Evolutionary conservation across 345 rosid species (phyloP).

Genomic region (rapeseed (Brassica napus)): DNA sequence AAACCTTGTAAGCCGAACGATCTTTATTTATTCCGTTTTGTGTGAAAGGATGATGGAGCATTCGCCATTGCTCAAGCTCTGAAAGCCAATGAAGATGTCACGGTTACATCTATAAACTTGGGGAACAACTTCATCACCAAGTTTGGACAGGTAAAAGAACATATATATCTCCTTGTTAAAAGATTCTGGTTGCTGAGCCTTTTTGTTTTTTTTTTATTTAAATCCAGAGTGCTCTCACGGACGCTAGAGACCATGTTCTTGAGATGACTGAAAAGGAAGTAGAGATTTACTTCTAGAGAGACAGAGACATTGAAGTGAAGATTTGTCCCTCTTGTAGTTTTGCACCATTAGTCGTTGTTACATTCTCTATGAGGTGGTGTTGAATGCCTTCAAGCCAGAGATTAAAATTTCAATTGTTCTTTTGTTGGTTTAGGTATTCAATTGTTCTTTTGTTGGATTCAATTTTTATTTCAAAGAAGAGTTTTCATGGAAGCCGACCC

Average conservation of each 20-base stretch:
- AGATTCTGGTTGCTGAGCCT: neutral
- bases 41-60: conserved; percentile 90
- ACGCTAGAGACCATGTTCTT: conserved; percentile 87
- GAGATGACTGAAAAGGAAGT: conserved; percentile 97
- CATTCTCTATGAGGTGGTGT: conserved; percentile 3
- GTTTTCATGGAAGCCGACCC: neutral
- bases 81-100: conserved; percentile 88
- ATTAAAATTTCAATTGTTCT: neutral
- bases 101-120: conserved; percentile 72
- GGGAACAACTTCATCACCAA: conserved; percentile 88
- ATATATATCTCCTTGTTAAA: neutral
- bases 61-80: conserved; percentile 94
- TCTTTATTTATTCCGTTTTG: neutral
- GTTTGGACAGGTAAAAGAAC: conserved; percentile 81
- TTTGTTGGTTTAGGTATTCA: neutral
- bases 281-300: conserved; percentile 65
- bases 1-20: neutral
- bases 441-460: neutral
- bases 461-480: neutral
- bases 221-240: conserved; percentile 75
- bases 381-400: conserved; percentile 6
- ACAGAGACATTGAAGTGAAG: conserved; percentile 20
- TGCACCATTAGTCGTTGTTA: conserved; percentile 7
- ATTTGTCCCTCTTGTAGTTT: conserved; percentile 18
- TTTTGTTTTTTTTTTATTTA: neutral